Conservation (phyloP, 2,329 filamentous ascomycete species). For the Zasmidium cellare region DNA sequence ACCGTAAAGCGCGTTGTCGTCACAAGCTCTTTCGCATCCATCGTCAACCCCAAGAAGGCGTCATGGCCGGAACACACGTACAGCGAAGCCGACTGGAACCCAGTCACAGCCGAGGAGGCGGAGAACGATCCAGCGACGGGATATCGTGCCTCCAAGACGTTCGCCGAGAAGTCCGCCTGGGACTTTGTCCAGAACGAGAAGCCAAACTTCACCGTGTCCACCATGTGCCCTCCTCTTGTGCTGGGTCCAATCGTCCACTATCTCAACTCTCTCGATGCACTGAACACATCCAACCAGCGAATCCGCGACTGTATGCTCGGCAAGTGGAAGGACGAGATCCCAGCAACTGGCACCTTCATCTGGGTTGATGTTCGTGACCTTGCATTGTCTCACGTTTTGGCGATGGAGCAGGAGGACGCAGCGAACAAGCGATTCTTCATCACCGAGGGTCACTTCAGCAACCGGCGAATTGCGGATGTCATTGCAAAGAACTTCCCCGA, state of each 20-base stretch:
- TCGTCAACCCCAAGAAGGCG: constrained; percentile 58
- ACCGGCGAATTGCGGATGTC: constrained; percentile 58
- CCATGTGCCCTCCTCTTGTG: constrained; percentile 53
- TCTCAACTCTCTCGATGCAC: constrained; percentile 60
- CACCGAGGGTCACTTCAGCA: constrained; percentile 61
- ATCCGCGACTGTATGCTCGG: constrained; percentile 64
- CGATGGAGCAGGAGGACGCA: constrained; percentile 53
- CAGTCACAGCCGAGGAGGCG: constrained; percentile 54
- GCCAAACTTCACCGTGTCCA: constrained; percentile 51
- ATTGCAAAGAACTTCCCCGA: constrained; percentile 58
- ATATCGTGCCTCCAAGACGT: constrained; percentile 59
- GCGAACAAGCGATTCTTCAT: constrained; percentile 66
- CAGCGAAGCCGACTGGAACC: constrained; percentile 58
- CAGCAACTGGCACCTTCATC: constrained; percentile 46
- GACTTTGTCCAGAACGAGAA: constrained; percentile 54
- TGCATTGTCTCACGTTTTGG: constrained; percentile 23
- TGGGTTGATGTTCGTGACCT: constrained; percentile 30
- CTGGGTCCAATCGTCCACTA: constrained; percentile 57
- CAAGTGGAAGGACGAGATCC: constrained; percentile 58
- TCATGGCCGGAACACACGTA: constrained; percentile 50
- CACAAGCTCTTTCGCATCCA: constrained; percentile 68
- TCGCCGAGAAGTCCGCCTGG: constrained; percentile 60
- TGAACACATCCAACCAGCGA: constrained; percentile 74
- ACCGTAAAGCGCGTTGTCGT: constrained; percentile 72
- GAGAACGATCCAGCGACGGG: constrained; percentile 42